A percentile compares a stretch with the other conserved stretches of the same genome.
Conservation (phyloP, 441 rosid genomes). For the Monsonia emarginata region DNA sequence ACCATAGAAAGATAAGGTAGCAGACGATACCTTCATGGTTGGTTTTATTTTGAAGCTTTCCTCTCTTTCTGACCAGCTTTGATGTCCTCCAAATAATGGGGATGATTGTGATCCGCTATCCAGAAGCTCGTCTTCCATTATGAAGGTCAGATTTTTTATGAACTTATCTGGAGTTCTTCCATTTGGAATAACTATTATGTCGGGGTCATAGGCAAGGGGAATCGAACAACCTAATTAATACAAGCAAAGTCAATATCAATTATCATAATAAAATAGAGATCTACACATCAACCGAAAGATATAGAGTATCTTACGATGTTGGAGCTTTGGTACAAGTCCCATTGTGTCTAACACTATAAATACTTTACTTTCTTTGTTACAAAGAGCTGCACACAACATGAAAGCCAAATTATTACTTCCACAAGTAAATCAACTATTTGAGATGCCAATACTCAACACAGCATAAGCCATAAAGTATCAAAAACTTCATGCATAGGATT, state of each 20-base stretch:
- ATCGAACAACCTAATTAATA: conserved; percentile 62
- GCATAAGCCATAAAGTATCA: too few species aligned
- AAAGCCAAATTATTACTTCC: conserved; percentile 13
- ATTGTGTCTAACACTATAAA: conserved; percentile 49
- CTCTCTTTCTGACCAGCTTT: conserved; percentile 75
- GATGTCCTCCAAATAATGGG: conserved; percentile 79
- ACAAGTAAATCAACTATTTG: too few species aligned
- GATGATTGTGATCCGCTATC: conserved; percentile 33
- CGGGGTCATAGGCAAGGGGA: conserved; percentile 54
- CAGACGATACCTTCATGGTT: conserved; percentile 53
- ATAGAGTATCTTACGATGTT: conserved; percentile 54
- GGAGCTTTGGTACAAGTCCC: conserved; percentile 60
- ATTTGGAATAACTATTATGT: conserved; percentile 51
- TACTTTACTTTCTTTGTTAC: conserved; percentile 76
- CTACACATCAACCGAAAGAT: conserved; percentile 13
- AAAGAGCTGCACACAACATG: conserved; percentile 48
- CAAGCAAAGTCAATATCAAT: conserved; percentile 15
- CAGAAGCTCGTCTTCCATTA: conserved; percentile 40
- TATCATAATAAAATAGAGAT: conserved; percentile 11
- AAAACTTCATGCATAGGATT: too few species aligned
- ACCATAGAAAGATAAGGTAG: too few species aligned
- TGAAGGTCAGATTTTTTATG: conserved; percentile 45
- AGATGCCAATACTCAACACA: too few species aligned
- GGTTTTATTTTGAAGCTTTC: conserved; percentile 61
- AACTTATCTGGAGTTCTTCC: conserved; percentile 42